These are phyloP conservation scores for Starmerella floricola DNA, from an alignment of 805 yeast genomes.

Conservation along the genomic window DNA sequence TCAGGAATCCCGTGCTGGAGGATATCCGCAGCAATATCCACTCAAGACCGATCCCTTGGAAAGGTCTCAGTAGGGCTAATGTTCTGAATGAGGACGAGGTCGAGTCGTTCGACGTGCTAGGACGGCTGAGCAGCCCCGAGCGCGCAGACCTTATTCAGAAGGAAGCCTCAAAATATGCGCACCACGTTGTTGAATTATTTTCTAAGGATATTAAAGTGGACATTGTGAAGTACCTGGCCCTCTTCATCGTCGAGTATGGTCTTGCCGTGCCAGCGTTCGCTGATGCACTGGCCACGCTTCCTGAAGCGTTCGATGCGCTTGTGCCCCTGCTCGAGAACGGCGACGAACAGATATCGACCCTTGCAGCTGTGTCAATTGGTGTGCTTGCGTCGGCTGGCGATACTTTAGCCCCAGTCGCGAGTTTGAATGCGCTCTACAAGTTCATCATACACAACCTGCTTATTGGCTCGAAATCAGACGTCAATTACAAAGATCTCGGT, in stretches of 20 bases:
- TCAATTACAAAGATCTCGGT: constrained; percentile 47
- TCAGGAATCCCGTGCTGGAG: constrained; percentile 26
- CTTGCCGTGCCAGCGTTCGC: constrained; percentile 25
- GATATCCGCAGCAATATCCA: constrained; percentile 44
- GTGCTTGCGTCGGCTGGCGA: constrained; percentile 32
- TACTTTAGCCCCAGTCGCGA: constrained; percentile 30
- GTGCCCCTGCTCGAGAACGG: constrained; percentile 37
- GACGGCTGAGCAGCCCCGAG: constrained; percentile 33
- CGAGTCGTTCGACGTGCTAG: constrained; percentile 42
- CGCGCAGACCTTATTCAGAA: constrained; percentile 26
- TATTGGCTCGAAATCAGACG: constrained; percentile 29
- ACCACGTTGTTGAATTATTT: constrained; percentile 43
- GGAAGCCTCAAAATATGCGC: constrained; percentile 42
- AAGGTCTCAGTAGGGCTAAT: constrained; percentile 67
- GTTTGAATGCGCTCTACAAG: constrained; percentile 25
- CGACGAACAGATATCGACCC: constrained; percentile 47
- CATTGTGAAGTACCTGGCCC: constrained; percentile 51
- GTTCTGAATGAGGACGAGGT: constrained; percentile 60
- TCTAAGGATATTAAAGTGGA: constrained; percentile 46
- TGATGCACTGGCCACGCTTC: constrained; percentile 34
- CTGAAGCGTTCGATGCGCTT: constrained; percentile 34
- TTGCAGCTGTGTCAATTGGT: constrained; percentile 44
- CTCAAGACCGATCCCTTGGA: constrained; percentile 83
- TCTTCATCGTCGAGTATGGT: constrained; percentile 46
- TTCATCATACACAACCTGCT: constrained; percentile 26